Evolutionary conservation across 163 green algal species (phyloP).

Genomic region (Chloromonas sp.): DNA sequence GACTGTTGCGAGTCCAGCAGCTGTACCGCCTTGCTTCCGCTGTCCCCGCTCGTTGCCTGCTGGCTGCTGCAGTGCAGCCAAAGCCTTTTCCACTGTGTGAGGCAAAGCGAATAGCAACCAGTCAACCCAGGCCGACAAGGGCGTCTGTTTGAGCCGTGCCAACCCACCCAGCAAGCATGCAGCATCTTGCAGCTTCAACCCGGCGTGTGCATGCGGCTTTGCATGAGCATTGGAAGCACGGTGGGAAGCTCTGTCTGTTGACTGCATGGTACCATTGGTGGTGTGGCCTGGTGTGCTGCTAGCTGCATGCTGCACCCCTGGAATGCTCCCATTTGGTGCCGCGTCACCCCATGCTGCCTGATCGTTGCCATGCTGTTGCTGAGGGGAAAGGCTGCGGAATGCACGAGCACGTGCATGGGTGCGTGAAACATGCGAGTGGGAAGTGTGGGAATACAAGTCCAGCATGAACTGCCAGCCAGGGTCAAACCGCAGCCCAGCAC

Average conservation of each 20-base stretch:
- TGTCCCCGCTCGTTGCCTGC: neutral
- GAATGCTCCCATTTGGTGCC: no score
- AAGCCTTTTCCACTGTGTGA: neutral
- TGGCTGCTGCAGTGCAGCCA: neutral
- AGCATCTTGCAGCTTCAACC: neutral
- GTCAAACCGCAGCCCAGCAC: neutral
- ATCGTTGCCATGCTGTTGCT: no score
- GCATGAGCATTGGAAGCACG: neutral
- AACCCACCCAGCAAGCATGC: neutral
- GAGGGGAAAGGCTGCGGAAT: no score
- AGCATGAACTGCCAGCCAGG: conserved; percentile 1
- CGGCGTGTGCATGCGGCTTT: neutral
- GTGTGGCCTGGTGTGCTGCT: no score
- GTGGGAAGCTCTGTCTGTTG: neutral
- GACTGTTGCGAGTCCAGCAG: neutral
- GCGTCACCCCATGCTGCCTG: no score
- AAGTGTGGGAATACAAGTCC: neutral
- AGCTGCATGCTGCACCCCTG: no score
- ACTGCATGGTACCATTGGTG: no score
- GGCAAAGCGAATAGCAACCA: neutral
- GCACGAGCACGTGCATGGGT: no score
- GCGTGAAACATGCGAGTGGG: neutral
- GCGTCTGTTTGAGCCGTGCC: neutral
- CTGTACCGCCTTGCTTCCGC: neutral
- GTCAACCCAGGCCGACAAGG: neutral